Conservation (phyloP, 768 basidiomycete species). For the Porphyrellus cyaneotinctus region DNA sequence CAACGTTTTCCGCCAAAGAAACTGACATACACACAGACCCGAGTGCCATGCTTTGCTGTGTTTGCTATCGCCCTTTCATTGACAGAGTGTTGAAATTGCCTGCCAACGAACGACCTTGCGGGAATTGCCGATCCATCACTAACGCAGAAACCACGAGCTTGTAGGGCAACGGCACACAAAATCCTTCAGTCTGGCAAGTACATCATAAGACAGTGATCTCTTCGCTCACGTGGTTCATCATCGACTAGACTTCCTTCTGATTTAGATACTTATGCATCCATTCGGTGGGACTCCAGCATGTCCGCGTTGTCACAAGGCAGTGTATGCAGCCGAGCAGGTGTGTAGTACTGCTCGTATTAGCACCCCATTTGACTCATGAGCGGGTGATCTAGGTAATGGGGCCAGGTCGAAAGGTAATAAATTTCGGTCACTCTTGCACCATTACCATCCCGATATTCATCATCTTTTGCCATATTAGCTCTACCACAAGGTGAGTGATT, state of each 20-base stretch:
- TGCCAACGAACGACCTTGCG: no score
- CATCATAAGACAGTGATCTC: neutral
- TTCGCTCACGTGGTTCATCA: conserved; percentile 2
- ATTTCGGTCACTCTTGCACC: conserved; percentile 2
- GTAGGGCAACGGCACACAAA: neutral
- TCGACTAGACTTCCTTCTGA: conserved; percentile 2
- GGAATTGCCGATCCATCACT: conserved; percentile 14
- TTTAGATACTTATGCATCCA: conserved; percentile 50
- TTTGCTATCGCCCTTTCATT: neutral
- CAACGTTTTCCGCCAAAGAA: neutral
- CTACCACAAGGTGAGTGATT: conserved; percentile 65
- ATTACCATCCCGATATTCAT: conserved; percentile 3
- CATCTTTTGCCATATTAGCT: conserved; percentile 39
- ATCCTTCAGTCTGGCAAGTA: conserved; percentile 12
- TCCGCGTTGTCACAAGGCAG: conserved; percentile 68
- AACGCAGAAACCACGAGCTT: neutral
- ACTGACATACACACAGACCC: neutral
- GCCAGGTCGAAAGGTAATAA: conserved; percentile 78
- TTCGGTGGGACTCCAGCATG: conserved; percentile 71
- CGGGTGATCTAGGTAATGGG: conserved; percentile 61
- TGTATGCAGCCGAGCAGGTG: conserved; percentile 89
- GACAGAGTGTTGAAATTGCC: neutral
- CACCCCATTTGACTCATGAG: conserved; percentile 1
- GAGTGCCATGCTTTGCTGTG: neutral
- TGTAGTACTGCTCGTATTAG: conserved; percentile 11